Evolutionary conservation across 495 filamentous ascomycete species (phyloP), one percentile per base, ranked within the genome.

Genomic region (Aspergillus coremiiformis): DNA sequence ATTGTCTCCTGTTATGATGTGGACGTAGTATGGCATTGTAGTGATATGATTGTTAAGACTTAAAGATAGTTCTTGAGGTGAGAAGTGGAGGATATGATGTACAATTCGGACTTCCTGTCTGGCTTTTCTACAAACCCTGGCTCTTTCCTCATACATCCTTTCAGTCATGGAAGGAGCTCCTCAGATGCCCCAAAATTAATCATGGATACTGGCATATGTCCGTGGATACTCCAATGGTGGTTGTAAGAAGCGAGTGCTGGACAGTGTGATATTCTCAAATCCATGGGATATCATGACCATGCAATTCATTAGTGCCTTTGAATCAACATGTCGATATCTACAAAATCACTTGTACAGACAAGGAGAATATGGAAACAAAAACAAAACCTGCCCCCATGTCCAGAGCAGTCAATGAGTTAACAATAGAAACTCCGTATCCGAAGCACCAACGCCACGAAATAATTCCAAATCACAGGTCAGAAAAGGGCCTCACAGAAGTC

Each of bases 191-290:
- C n/a, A n/a, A n/a, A n/a, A n/a, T n/a, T n/a, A n/a, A n/a, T n/a
- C n/a, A n/a, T n/a, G n/a, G n/a, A n/a, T n/a, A n/a, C n/a, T n/a
- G n/a, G n/a, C n/a, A n/a, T n/a, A n/a, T n/a, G n/a, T n/a, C n/a
- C n/a, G n/a, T n/a, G n/a, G n/a, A n/a, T n/a, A n/a, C n/a, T n/a
- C n/a, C n/a, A 63, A 77, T 42, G 76, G 59, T 7, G 59, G 70
- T 27, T 69, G 87, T 51, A 89, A 86, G 71, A 56, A 58, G 33
- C 74, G 84, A 53, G 74, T 90, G 19, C 51, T 89, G 60, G 79
- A 88, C 55, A 90, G 87, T 62, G 86, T 86, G 71, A 78, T 22
- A 82, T 87, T 59, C 67, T 81, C 27, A 70, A 58, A 57, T 68
- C 68, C 3, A 80, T 81, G 74, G 84, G 82, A 5, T 77, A 76